Base-by-base conservation (phyloP, 2,329 filamentous ascomycete genomes). In the Bipolaris oryzae region DNA sequence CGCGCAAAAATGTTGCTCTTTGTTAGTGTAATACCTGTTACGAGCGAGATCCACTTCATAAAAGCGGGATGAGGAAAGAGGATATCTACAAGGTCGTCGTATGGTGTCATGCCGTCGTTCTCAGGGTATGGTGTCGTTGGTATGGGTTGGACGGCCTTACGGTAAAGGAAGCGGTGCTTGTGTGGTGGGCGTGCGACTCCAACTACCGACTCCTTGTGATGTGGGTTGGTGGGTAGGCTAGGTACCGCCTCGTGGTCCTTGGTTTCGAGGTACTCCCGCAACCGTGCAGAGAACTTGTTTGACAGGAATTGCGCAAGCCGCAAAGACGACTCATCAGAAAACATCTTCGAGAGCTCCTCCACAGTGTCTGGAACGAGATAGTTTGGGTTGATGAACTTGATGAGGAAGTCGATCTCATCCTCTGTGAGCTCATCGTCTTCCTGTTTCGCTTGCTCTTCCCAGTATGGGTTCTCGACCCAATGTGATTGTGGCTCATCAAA, bases 281-380 rank as follows among this genome's bases (percentile, higher is more conserved):
- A 80, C 7, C 85, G 84, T 5, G 84, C 81, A 1, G 89, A 84
- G 74, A 96, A 98, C 63, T 89, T 92, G 53, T 87, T 86, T 37
- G 85, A 89, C 6, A 99, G 80, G 63, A 99, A 89, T 51, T 87
- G 84, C 34, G 90, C 85, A 15, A 99, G 82, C 16, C 90, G 91
- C 50, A 98, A 89, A 60, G 90, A 94, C 2, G 89, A 96, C 66
- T 92, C 86, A 59, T 94, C 89, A 46, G 86, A 83, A 72, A 99
- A 98, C 47, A 89, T 86, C 34, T 91, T 88, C 1, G 87, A 84
- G 53, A 97, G 85, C 69, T 92, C 87, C 60, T 95, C 90, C 13
- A 96, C 84, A 2, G 92, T 95, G 73, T 97, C 93, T 0, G 95
- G 95, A 0, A 91, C 96, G 13, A 99, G 84, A 74, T 97, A 99